Evolutionary conservation across 768 basidiomycete species (phyloP), one percentile per base, ranked within the genome.

Genomic region (Naganishia kalamii): DNA sequence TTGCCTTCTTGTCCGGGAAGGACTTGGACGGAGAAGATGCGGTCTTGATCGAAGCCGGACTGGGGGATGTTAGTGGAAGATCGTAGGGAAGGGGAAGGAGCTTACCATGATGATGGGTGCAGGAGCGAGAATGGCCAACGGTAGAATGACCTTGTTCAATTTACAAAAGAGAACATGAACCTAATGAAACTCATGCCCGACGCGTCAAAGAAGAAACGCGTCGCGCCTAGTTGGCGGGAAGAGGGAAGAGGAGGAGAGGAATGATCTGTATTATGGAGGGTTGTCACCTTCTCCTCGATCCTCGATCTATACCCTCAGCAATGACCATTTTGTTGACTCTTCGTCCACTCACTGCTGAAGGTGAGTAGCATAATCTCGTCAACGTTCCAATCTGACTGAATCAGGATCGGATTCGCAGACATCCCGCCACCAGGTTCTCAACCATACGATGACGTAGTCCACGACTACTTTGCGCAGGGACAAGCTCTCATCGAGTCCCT

Each of bases 31-130:
- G 87, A 85, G 78, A 87, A 92, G 30, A 92, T 84, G 65, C 83
- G 84, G 78, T 91, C 87, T 27, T 83, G 82, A 72, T 94, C 91
- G 73, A 90, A 94, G 65, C 89, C 89, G 70, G 90, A 91, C 91
- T 61, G 23, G 11, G 23, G 4, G 32, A n/a, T n/a, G n/a, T n/a
- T n/a, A n/a, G n/a, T 1, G 27, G 3, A 12, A 50, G 11, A 35
- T n/a, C n/a, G 27, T 57, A 21, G n/a, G 13, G 30, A 21, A 3
- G 12, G 51, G 4, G 21, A 15, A 21, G 51, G 23, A 23, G 21
- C 43, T 44, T n/a, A 44, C 43, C 43, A 44, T 44, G 19, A 15
- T n/a, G 43, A 44, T n/a, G 8, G 37, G 10, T 40, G 17, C 37
- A 52, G 1, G 51, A 52, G 51, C 11, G 21, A 32, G 54, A 23